Evolutionary conservation across 202 grass and related monocot species (phyloP).

Genomic region (Hordeum pubiflorum): DNA sequence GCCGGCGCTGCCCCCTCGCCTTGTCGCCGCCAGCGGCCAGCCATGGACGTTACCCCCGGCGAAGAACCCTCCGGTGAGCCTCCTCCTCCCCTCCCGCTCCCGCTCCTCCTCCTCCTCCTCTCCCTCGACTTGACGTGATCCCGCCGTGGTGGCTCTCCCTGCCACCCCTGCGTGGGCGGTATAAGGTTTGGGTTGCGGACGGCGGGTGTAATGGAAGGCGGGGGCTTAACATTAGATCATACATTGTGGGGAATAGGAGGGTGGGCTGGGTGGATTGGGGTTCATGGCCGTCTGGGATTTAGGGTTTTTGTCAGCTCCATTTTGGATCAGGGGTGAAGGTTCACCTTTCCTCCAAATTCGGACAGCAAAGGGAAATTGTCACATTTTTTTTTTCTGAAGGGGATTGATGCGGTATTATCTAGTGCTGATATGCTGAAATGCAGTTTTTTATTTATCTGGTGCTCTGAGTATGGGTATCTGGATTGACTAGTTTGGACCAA

Average conservation of each 20-base stretch:
- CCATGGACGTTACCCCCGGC: neutral
- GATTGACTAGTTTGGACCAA: neutral
- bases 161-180: neutral
- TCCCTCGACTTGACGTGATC: neutral
- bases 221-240: no score
- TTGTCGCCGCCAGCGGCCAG: neutral
- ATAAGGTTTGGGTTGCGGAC: no score
- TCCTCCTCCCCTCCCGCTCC: neutral
- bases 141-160: neutral
- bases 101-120: neutral
- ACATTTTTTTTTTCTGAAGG: neutral
- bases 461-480: no score
- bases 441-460: no score
- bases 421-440: no score
- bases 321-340: neutral
- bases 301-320: conserved; percentile 15
- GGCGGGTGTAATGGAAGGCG: neutral
- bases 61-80: neutral
- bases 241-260: neutral
- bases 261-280: neutral
- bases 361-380: no score
- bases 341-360: neutral
- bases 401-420: neutral
- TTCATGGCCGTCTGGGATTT: neutral
- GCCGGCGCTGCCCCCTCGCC: no score